Conservation (phyloP, 1,284 basidiomycete species). For the Leccinum ambiguum region DNA sequence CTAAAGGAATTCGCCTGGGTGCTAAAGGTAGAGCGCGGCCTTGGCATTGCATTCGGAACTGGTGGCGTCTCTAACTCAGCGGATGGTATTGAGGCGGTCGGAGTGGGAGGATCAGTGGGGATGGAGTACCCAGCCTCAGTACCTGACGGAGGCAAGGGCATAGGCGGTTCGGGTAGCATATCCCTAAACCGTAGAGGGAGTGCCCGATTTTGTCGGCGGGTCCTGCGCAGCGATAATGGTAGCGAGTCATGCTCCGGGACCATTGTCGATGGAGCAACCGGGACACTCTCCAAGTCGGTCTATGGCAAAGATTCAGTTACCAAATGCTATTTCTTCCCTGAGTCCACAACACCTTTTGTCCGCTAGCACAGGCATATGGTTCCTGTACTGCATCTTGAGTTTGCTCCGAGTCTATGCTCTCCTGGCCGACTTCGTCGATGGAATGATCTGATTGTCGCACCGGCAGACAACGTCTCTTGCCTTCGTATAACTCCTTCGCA, state of each 20-base stretch:
- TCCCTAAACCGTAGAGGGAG: background rate
- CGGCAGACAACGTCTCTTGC: background rate
- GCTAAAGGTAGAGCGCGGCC: background rate
- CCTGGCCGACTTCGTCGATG: background rate
- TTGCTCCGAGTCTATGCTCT: no score
- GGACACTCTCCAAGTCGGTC: background rate
- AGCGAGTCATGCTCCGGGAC: background rate
- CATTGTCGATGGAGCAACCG: background rate
- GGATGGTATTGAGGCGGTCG: background rate
- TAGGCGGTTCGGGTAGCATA: background rate
- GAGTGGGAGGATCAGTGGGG: background rate
- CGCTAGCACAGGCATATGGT: no score
- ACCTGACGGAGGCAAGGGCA: background rate
- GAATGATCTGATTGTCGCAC: no score
- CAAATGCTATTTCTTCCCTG: no score
- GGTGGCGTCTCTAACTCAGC: background rate
- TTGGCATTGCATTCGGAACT: background rate
- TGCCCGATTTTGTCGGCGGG: background rate
- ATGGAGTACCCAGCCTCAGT: no score
- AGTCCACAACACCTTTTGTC: no score
- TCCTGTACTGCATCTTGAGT: no score
- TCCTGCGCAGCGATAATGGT: background rate
- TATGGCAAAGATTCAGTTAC: background rate
- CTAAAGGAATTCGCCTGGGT: background rate
- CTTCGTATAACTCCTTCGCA: background rate